Base-by-base conservation (phyloP, 805 yeast genomes). In the Sungouiella thailandica region DNA sequence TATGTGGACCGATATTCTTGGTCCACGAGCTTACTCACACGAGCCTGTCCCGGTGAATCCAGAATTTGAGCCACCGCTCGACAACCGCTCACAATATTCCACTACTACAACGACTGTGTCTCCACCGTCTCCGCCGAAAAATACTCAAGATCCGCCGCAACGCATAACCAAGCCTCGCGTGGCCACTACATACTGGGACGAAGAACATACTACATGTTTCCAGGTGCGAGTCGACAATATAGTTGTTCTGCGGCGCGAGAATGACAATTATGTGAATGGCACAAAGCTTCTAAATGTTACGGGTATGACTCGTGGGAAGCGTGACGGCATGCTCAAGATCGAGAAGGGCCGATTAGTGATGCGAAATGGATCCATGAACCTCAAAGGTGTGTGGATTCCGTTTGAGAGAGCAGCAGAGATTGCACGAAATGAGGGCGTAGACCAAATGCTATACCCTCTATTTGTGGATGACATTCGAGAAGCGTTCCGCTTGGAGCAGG, bases 301-400 rank as follows among this genome's bases (percentile, higher is more conserved):
- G 29, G 65, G 65, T 1, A 59, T 63, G 61, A 56, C 65, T 10
- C 47, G 70, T 34, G 70, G 70, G 4, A 58, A 59, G 38, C 38
- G 68, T 19, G 70, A 63, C 43, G 68, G 68, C 8, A 58, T 62
- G 17, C 46, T 63, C 27, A 63, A 63, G 35, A 43, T 58, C 3
- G 70, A 63, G 35, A 58, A 53, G 34, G 39, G 37, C 5, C 50
- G 57, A 27, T 17, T 20, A 7, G 65, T 62, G 4, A 55, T 59
- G 10, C 58, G 60, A 41, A 53, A 53, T 5, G 70, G 70, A 0
- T 47, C 65, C 4, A 63, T 63, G 68, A 58, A 58, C 34, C 44
- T 63, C 32, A 63, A 63, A 35, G 70, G 70, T 6, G 65, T 63
- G 1, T 63, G 70, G 70, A 53, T 63, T 12, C 69, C 69, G 1